Percentiles rank a stretch among this genome's conserved stretches.
Conservation (phyloP, 352 stramenopile genomes). For the Blastocystis hominis region DNA sequence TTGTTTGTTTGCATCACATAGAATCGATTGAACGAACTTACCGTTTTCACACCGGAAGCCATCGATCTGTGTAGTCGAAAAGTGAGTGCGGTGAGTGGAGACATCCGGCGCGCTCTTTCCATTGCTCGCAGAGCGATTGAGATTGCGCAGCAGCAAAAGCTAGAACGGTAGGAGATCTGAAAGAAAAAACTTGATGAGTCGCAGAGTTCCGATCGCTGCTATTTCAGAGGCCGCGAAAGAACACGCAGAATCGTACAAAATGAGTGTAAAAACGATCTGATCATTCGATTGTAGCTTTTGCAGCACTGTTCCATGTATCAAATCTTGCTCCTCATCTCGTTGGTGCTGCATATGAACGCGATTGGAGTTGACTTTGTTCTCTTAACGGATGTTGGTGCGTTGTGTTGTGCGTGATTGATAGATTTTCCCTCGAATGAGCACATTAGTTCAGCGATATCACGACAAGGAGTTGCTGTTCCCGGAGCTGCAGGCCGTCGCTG, state of each 20-base stretch:
- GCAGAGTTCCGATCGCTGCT: constrained; percentile 6
- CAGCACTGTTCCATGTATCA: constrained; percentile 50
- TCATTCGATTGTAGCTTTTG: neutral
- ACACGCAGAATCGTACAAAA: constrained; percentile 51
- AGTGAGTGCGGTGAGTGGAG: constrained; percentile 45
- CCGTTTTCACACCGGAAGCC: constrained; percentile 24
- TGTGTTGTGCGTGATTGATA: neutral
- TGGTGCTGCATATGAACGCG: constrained; percentile 47
- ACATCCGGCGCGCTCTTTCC: constrained; percentile 30
- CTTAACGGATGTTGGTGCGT: neutral
- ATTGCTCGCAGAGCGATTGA: constrained; percentile 18
- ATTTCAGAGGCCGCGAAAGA: constrained; percentile 45
- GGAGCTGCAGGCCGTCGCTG: constrained; percentile 15
- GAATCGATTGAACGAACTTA: constrained; percentile 1
- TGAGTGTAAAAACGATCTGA: neutral
- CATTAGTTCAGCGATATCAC: neutral
- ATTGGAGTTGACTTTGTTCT: constrained; percentile 51
- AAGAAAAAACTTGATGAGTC: neutral
- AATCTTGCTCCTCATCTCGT: constrained; percentile 15
- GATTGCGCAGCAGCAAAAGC: neutral
- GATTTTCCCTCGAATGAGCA: constrained; percentile 11
- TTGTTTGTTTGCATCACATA: neutral
- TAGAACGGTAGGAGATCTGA: neutral
- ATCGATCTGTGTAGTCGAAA: constrained; percentile 53
- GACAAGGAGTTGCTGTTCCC: constrained; percentile 5